Base-by-base conservation (phyloP, 2,329 filamentous ascomycete genomes). In the Ascosphaera apis region DNA sequence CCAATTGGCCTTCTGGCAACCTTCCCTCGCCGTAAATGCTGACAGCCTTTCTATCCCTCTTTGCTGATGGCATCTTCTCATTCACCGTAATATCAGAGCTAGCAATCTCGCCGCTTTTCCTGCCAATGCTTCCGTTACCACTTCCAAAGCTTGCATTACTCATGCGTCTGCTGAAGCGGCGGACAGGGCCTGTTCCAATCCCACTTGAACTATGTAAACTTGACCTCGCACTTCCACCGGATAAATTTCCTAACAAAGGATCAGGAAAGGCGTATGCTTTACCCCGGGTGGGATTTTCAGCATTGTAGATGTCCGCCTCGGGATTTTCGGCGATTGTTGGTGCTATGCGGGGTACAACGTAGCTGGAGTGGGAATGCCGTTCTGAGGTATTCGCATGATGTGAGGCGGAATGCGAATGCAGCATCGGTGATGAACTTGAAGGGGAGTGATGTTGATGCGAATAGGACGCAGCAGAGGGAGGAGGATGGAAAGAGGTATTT, bases 251-350 rank as follows among this genome's bases (percentile, higher is more conserved):
- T 8, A 57, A 50, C 34, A 60, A 59, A 1, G 61, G 61, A 42
- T 64, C 61, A 0, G 61, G 61, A 44, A 64, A 64, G 15, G 61
- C 61, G 42, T 63, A 64, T 3, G 61, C 58, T 42, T 62, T 56
- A 50, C 61, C 61, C 17, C 56, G 56, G 3, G 60, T 62, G 23
- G 61, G 61, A 9, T 58, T 55, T 39, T 63, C 60, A 3, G 61
- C 60, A 40, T 61, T 61, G 42, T 62, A 63, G 36, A 62, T 61
- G 40, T 62, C 61, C 17, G 57, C 57, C 33, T 56, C 55, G 16
- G 61, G 61, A 43, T 63, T 63, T 16, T 57, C 58, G 12, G 56
- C 56, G 37, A 64, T 64, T 1, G 58, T 55, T 15, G 61, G 61
- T 8, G 61, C 61, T 15, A 58, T 61, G 35, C 60, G 57, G 32